A percentile compares a stretch with the other conserved stretches of the same genome.
These are phyloP conservation scores for Ganoderma meredithae DNA, from an alignment of 1,284 basidiomycete genomes.

Conservation along the genomic window DNA sequence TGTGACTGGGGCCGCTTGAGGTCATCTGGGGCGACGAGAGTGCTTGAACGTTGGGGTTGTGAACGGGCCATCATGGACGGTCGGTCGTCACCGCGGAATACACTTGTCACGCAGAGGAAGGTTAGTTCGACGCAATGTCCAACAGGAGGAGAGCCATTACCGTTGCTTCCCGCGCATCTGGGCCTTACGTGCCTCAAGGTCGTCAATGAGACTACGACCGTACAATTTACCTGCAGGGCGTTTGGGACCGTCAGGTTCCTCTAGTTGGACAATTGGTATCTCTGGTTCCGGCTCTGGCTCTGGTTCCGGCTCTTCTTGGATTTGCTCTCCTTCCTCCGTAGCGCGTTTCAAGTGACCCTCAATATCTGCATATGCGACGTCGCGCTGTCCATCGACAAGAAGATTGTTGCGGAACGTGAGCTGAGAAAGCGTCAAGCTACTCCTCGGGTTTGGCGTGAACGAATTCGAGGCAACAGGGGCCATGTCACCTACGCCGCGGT, in stretches of 20 bases:
- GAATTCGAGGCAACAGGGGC: conserved; percentile 57
- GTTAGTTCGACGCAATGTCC: conserved; percentile 3
- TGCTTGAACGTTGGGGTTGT: conserved; percentile 59
- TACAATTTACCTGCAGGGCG: conserved; percentile 80
- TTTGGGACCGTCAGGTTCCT: conserved; percentile 44
- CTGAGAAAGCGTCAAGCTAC: conserved; percentile 75
- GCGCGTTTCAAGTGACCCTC: conserved; percentile 68
- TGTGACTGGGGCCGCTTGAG: conserved; percentile 59
- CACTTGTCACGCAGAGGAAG: conserved; percentile 46
- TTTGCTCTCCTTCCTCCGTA: conserved; percentile 75
- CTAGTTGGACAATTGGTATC: conserved; percentile 50
- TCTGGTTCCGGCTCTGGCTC: conserved; percentile 47
- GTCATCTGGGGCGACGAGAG: conserved; percentile 75
- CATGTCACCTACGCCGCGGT: conserved; percentile 20
- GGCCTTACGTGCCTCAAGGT: conserved; percentile 76
- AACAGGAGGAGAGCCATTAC: conserved; percentile 46
- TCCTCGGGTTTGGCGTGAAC: conserved; percentile 80
- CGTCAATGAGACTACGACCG: conserved; percentile 83
- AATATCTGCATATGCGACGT: conserved; percentile 67
- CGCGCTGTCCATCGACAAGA: conserved; percentile 68
- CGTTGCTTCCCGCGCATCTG: conserved; percentile 79
- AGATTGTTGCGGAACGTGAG: conserved; percentile 82
- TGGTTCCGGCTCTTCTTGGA: conserved; percentile 49
- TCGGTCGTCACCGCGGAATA: conserved; percentile 77
- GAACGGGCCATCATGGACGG: conserved; percentile 86